Base-by-base conservation (phyloP, 768 basidiomycete genomes). In the Xanthoconium stramineum region DNA sequence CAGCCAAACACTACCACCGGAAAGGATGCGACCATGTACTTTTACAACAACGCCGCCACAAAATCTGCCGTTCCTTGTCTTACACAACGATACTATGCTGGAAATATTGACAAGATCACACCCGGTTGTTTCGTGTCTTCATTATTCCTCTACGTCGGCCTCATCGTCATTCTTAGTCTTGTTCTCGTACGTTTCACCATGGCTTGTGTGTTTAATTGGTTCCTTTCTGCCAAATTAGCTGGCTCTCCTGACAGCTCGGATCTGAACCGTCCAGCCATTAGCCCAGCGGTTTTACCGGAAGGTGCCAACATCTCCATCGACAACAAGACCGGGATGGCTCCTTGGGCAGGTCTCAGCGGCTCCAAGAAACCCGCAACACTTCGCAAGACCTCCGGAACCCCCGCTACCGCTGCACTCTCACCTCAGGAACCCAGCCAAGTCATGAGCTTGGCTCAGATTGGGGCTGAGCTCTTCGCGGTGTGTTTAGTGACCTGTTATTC, bases 181-280 rank as follows among this genome's bases (percentile, higher is more conserved):
- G 91, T 99, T 33, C 73, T 98, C 59, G 85, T 92, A 33, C 91
- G 97, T 36, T 99, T 98, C 74, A 72, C 80, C 64, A 98, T 99
- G 96, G 97, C 97, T 1, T 92, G 92, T 70, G 71, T 96, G 40
- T 99, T 98, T 80, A 94, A 85, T 65, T 99, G 97, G 97, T 96
- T 92, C 77, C 75, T 98, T 47, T 95, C 94, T 11, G 83, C 82
- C 9, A 81, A 81, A 52, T 80, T 98, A 35, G 89, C 94, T 17
- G 84, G 85, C 12, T 84, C 91, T 28, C 91, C 91, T 0, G 81
- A 81, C 58, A 84, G 71, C 58, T 80, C 80, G 56, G 80, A 91
- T 50, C 78, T 98, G 36, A 85, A 87, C 60, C 81, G 92, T 43
- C 83, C 86, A 14, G 96, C 85, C 49, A 91, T 99, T 69, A 93